Evolutionary conservation across 2,329 filamentous ascomycete genomes (phyloP), one percentile per base, ranked within the genome.

Genomic region (Bipolaris cookei): DNA sequence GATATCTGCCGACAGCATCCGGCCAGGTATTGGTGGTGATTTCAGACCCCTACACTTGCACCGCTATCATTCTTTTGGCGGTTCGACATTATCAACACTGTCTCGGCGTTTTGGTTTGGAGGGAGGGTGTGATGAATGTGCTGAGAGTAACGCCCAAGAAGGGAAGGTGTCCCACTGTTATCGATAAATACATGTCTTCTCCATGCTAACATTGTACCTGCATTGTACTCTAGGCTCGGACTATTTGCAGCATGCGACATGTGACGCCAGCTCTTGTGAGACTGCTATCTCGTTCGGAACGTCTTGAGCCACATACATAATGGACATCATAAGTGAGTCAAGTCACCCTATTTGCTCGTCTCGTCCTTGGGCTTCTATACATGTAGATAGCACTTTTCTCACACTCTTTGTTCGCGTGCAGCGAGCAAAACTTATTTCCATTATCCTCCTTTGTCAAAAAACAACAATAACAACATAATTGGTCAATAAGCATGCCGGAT

Each of bases 121-220:
- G 28, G 10, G 10, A 30, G 7, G 47, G 23, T 18, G 38, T 42
- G 23, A 34, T 39, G 37, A 42, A 46, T 42, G 42, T 38, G 23
- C 32, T 58, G 46, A 30, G 37, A 53, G 44, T 45, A 32, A 16
- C 20, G 52, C 38, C 48, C 18, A 10, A 35, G 28, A n/a, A 21
- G 18, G 49, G 37, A 53, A 53, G 38, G 37, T 21, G 37, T 30
- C 42, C 45, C 45, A 18, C 20, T 37, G 45, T 56, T 59, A 56
- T 59, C 53, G 56, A 56, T 59, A 58, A 42, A 54, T 44, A 32
- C 21, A 39, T 42, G 7, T 38, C 10, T 28, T 14, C 13, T 13
- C 37, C 5, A 25, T 13, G 18, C 23, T 18, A 25, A 21, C 18
- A 46, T 16, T 23, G 32, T 47, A 47, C 44, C 44, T 37, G 32